Evolutionary conservation across 164 flowering plant genomes (phyloP), one percentile per base, ranked within the genome.

Genomic region (Magnolia officinalis): DNA sequence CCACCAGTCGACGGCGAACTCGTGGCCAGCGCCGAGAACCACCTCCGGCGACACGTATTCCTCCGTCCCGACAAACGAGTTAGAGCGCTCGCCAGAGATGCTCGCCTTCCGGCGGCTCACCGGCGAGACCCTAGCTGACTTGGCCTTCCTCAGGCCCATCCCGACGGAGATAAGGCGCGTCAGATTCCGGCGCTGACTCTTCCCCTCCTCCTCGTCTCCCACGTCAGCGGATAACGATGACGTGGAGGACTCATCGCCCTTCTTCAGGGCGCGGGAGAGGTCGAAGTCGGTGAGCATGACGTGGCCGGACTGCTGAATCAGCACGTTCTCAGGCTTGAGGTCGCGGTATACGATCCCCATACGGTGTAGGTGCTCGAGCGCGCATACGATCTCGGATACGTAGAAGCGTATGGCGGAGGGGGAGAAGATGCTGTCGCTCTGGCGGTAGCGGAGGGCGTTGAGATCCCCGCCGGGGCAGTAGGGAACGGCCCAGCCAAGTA

Each of bases 1-100:
- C 99, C 98, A 96, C 99, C 98, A 94, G 75, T 96, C 97, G 20
- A 92, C 97, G 70, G 92, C 85, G 87, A 90, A 94, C 73, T 91
- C 98, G 82, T 96, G 98, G 8, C 99, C 99, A 29, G 90, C 93
- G 8, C 96, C 97, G 0, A 90, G 82, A 0, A 96, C 87, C 0
- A 96, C 90, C 82, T 95, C 98, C 65, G 98, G 98, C 37, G 98
- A 75, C 7, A 95, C 90, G 87, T 95, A 93, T 81, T 96, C 99
- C 70, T 92, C 97, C 51, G 98, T 96, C 0, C 99, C 97, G 0
- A 84, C 86, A 45, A 84, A 84, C 72, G 84, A 84, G 77, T 82
- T 76, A 63, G 86, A 78, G 73, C 82, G 78, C 72, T 82, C 83
- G 7, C 83, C 85, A 6, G 80, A 8, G 61, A 80, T 76, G 71